Percentiles rank a stretch among this genome's conserved stretches.
phyloP scores from a whole-genome alignment of 1,139 yeast species.

The Sugiyamaella novakii region DNA sequence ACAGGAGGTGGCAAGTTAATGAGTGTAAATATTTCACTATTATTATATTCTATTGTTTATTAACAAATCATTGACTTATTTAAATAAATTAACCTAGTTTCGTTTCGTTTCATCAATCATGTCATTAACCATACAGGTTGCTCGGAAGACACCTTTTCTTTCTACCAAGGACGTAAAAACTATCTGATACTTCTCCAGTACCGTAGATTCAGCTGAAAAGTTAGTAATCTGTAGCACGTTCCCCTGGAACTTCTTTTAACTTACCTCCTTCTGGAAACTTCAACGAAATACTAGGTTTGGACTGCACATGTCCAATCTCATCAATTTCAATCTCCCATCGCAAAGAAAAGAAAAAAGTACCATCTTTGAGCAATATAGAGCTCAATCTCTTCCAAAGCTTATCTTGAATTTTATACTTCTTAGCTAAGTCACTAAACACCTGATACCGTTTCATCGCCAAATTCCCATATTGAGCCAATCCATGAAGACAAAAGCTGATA shows the following conservation, averaged over 20 bases:
- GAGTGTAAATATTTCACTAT: constrained; percentile 2
- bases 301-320: constrained; percentile 3
- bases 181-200: not conserved
- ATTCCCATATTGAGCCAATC: constrained; percentile 32
- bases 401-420: constrained; percentile 20
- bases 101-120: constrained; percentile 3
- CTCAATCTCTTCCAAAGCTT: constrained; percentile 29
- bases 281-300: constrained; percentile 14
- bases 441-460: constrained; percentile 26
- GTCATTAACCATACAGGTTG: constrained; percentile 10
- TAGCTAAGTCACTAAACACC: constrained; percentile 27
- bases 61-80: not conserved
- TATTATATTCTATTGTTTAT: not conserved
- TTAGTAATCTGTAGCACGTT: no score
- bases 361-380: no score
- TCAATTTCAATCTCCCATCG: constrained; percentile 25
- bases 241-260: no score
- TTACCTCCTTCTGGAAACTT: not conserved
- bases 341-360: no score
- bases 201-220: not conserved
- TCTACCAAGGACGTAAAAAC: constrained; percentile 11
- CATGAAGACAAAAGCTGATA: constrained; percentile 30
- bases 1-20: constrained; percentile 10
- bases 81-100: constrained; percentile 1
- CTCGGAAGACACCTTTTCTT: constrained; percentile 11